Evolutionary conservation across 1,139 yeast species (phyloP).

Genomic region (Yamadazyma songkhlaensis): DNA sequence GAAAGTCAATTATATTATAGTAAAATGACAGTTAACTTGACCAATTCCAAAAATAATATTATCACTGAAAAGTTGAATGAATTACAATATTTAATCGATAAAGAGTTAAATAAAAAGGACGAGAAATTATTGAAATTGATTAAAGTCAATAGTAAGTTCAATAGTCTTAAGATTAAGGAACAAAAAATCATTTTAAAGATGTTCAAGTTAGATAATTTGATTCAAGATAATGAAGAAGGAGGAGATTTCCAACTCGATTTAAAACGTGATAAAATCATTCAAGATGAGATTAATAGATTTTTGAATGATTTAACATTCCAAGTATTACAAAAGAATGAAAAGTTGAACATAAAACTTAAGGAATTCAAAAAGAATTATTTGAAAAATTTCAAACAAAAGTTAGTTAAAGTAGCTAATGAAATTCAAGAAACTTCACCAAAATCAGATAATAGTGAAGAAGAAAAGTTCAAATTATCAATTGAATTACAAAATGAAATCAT

Average conservation of each 20-base stretch:
- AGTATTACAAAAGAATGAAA: constrained; percentile 31
- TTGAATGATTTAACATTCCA: constrained; percentile 42
- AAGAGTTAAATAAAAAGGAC: constrained; percentile 39
- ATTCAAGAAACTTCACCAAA: not conserved
- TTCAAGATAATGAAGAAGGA: constrained; percentile 20
- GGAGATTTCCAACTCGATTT: constrained; percentile 11
- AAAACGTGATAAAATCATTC: constrained; percentile 32
- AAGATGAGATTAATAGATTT: constrained; percentile 42
- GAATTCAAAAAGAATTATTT: constrained; percentile 16
- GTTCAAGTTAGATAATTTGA: constrained; percentile 39
- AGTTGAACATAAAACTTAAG: constrained; percentile 19
- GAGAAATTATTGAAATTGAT: constrained; percentile 29
- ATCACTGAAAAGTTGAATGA: constrained; percentile 42
- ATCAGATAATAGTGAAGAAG: constrained; percentile 8
- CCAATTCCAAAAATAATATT: constrained; percentile 32
- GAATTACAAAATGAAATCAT: constrained; percentile 23
- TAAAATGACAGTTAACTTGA: constrained; percentile 35
- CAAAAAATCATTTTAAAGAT: constrained; percentile 33
- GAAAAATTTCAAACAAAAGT: constrained; percentile 5
- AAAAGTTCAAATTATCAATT: constrained; percentile 18
- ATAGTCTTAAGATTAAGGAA: constrained; percentile 29
- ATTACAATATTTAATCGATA: constrained; percentile 38
- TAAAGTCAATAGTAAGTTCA: constrained; percentile 20
- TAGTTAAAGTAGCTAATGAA: constrained; percentile 1
- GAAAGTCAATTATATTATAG: constrained; percentile 39